Conservation (phyloP, 768 basidiomycete species). For the Termitomyces sp. region DNA sequence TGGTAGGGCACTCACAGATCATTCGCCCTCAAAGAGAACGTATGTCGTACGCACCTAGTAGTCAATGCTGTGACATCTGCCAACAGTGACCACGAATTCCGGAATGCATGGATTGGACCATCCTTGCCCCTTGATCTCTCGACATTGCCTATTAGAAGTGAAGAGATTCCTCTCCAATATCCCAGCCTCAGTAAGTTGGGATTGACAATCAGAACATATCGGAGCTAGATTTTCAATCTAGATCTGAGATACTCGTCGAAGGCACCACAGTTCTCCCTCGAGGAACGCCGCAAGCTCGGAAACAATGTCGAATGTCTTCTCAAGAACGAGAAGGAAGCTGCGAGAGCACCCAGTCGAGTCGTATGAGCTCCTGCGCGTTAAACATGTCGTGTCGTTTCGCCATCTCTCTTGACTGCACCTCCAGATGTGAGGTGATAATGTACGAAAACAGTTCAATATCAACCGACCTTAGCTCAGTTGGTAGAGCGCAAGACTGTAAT, state of each 20-base stretch:
- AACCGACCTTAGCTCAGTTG: conserved; percentile 11
- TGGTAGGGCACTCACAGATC: background rate
- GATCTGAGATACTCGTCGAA: conserved; percentile 68
- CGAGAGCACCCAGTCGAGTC: conserved; percentile 44
- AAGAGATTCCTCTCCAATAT: conserved; percentile 64
- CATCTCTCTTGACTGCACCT: too few relatives aligned
- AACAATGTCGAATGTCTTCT: conserved; percentile 56
- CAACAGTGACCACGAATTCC: conserved; percentile 62
- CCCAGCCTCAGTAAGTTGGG: conserved; percentile 50
- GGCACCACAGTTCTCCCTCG: conserved; percentile 42
- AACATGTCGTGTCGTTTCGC: too few relatives aligned
- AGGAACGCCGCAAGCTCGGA: conserved; percentile 59
- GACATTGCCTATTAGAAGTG: conserved; percentile 43
- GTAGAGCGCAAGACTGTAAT: conserved; percentile 14
- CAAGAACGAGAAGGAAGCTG: conserved; percentile 61
- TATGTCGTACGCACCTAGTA: conserved; percentile 22
- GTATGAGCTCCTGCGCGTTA: background rate
- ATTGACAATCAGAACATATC: background rate
- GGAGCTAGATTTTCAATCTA: conserved; percentile 17
- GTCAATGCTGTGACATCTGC: background rate
- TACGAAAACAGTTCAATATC: too few relatives aligned
- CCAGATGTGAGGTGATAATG: too few relatives aligned
- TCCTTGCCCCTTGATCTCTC: conserved; percentile 63
- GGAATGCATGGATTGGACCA: conserved; percentile 71
- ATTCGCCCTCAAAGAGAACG: conserved; percentile 36